Percentiles rank a stretch among this genome's conserved stretches.
Conservation (phyloP, 257 asterid genomes). For the Solanum phureja region DNA sequence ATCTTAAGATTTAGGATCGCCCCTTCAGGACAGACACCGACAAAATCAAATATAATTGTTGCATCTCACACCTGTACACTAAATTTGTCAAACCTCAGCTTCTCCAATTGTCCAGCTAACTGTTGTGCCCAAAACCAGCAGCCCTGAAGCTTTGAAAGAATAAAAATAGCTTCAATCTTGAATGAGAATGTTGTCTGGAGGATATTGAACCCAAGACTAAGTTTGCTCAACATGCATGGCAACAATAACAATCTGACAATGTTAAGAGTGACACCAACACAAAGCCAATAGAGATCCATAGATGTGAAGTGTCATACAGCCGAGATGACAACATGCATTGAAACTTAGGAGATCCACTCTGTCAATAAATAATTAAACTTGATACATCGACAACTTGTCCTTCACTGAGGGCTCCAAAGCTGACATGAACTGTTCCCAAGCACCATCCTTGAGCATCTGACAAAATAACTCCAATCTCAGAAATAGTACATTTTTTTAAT, state of each 20-base stretch:
- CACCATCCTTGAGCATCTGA: slow-evolving; percentile 81
- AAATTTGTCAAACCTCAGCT: slow-evolving; percentile 4
- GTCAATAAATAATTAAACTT: slow-evolving; percentile 18
- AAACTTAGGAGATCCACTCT: background rate
- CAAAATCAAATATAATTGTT: background rate
- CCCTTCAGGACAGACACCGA: slow-evolving; percentile 4
- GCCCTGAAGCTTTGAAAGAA: background rate
- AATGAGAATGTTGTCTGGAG: background rate
- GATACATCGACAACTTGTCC: slow-evolving; percentile 53
- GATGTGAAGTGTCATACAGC: background rate
- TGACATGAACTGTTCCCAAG: slow-evolving; percentile 88
- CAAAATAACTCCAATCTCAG: background rate
- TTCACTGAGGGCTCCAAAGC: slow-evolving; percentile 72
- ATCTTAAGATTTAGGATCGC: background rate
- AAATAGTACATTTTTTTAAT: background rate
- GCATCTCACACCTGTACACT: slow-evolving; percentile 17
- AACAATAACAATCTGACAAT: slow-evolving; percentile 9
- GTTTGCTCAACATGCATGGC: background rate
- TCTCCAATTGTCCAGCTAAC: background rate
- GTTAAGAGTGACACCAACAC: background rate
- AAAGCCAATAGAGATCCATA: slow-evolving; percentile 5
- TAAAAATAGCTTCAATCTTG: slow-evolving; percentile 12
- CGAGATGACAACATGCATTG: slow-evolving; percentile 2
- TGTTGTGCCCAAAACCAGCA: background rate
- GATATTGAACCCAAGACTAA: background rate